Percentiles rank a stretch among this genome's conserved stretches.
Conservation (phyloP, 805 yeast species). For the Pichia cephalocereana region DNA sequence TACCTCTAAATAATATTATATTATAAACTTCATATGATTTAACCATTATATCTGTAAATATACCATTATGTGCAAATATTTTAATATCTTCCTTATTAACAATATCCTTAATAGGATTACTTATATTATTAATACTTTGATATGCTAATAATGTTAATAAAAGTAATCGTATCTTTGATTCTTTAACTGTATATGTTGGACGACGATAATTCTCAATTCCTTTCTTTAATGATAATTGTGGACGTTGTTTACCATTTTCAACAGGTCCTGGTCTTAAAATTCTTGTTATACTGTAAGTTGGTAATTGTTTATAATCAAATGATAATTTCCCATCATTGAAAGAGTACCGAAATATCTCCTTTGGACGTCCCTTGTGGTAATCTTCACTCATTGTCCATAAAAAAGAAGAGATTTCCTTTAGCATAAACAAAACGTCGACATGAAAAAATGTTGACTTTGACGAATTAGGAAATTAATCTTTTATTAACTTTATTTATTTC, state of each 20-base stretch:
- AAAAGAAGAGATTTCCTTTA: too few relatives aligned
- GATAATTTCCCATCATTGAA: not conserved
- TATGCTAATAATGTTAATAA: slow-evolving; percentile 6
- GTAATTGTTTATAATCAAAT: not conserved
- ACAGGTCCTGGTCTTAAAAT: not conserved
- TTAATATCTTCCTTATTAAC: not conserved
- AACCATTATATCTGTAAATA: slow-evolving; percentile 5
- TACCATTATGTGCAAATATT: slow-evolving; percentile 10
- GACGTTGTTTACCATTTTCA: not conserved
- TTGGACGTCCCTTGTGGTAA: not conserved
- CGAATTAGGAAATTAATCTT: too few relatives aligned
- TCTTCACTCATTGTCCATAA: too few relatives aligned
- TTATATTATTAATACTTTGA: not conserved
- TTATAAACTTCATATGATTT: slow-evolving; percentile 3
- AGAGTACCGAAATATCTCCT: slow-evolving; percentile 4
- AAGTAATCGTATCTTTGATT: slow-evolving; percentile 4
- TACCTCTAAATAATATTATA: slow-evolving; percentile 6
- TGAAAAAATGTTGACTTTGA: too few relatives aligned
- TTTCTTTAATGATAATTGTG: not conserved
- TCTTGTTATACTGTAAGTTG: not conserved
- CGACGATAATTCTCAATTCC: slow-evolving; percentile 1
- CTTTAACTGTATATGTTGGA: not conserved
- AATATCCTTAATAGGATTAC: not conserved
- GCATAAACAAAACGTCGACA: too few relatives aligned
- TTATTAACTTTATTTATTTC: too few relatives aligned